A percentile compares a stretch with the other conserved stretches of the same genome.
Conservation (phyloP, 441 rosid genomes). For the Mallotus japonicus region DNA sequence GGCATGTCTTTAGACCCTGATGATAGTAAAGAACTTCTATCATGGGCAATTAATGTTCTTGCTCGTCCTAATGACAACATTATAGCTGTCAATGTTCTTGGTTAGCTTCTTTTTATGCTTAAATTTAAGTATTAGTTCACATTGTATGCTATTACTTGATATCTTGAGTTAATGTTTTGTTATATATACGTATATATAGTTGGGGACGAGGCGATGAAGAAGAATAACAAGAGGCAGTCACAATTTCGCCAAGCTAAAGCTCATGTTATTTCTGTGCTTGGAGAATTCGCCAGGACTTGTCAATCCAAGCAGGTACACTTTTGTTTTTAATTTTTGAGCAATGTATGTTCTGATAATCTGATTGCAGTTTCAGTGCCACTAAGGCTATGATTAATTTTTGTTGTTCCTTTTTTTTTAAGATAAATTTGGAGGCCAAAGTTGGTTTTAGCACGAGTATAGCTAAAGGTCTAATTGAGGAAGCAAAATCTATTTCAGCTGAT, state of each 20-base stretch:
- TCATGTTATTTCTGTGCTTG: constrained; percentile 77
- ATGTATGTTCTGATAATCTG: not conserved
- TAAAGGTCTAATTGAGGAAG: constrained; percentile 67
- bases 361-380: not conserved
- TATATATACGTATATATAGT: constrained; percentile 28
- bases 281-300: constrained; percentile 60
- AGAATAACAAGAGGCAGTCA: constrained; percentile 38
- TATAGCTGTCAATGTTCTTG: constrained; percentile 71
- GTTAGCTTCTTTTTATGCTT: constrained; percentile 25
- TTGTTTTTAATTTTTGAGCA: not conserved
- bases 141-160: not conserved
- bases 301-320: constrained; percentile 51
- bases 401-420: constrained; percentile 32
- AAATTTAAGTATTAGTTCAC: too few relatives aligned
- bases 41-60: constrained; percentile 73
- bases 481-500: constrained; percentile 66
- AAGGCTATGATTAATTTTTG: too few relatives aligned
- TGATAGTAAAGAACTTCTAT: constrained; percentile 58
- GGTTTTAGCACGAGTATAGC: constrained; percentile 56
- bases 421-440: constrained; percentile 84
- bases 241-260: constrained; percentile 73
- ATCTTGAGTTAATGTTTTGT: not conserved
- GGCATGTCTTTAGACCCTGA: constrained; percentile 61
- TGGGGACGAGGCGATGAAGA: constrained; percentile 29
- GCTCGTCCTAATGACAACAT: constrained; percentile 71